Base-by-base conservation (phyloP, 2,329 filamentous ascomycete genomes). In the Phyllosticta citrichinensis region DNA sequence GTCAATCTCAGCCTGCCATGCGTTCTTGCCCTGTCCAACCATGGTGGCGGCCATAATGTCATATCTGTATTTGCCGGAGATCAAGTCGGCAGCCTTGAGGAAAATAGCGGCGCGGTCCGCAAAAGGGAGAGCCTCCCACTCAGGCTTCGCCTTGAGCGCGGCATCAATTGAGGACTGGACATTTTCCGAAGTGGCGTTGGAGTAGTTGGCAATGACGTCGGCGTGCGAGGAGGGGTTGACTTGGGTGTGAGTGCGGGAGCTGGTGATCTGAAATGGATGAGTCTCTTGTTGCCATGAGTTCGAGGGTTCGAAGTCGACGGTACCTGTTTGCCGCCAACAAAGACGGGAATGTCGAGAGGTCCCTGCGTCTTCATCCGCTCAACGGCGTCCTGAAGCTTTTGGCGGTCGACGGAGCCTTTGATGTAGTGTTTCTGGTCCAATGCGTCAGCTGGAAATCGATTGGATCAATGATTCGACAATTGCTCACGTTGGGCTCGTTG, bases 1-100 rank as follows among this genome's bases (percentile, higher is more conserved):
- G 75, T 97, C 93, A 65, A 97, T 97, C 81, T 99, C 93, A n/a
- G 94, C 93, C 77, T 99, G 93, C 91, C 91, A 97, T 55, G 90
- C 91, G 74, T 97, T 97, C 84, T 97, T 97, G 69, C 94, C 93
- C 77, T 99, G 93, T 63, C 93, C 94, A 33, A 96, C 80, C 85
- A 97, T 96, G 14, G 94, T 97, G 53, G 91, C 85, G 8, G 94
- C 93, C 89, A 97, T 96, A 68, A 99, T 84, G 61, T 97, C 91
- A 76, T 96, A 97, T 71, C 94, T 85, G 77, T 99, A 97, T 79
- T 97, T 97, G 65, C 84, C 88, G 60, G 88, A 81, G 67, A 99
- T 85, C 64, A 99, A 80, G 72, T 97, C 92, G 35, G 93, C 93
- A 2, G 94, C 93, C 81, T 97, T 97, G 70, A 97, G 83, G 79